phyloP scores from a whole-genome alignment of 441 rosid species.

The Flueggea neowawraea region DNA sequence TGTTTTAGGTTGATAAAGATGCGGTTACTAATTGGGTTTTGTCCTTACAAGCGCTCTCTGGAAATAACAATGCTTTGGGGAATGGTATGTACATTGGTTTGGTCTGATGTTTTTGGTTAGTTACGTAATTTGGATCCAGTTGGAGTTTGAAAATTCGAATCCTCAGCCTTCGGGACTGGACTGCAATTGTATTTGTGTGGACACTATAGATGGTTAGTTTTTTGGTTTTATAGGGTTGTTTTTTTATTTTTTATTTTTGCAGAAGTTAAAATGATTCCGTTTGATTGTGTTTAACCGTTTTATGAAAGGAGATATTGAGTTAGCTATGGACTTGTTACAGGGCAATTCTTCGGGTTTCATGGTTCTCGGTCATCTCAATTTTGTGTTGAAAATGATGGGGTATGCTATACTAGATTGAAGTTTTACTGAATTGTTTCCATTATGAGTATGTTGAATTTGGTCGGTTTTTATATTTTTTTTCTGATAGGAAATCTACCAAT shows the following conservation, averaged over 20 bases:
- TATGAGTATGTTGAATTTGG: not conserved
- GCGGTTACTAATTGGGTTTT: slow-evolving; percentile 73
- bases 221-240: no score
- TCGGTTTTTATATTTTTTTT: no score
- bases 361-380: slow-evolving; percentile 88
- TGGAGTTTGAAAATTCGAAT: no score
- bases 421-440: slow-evolving; percentile 1
- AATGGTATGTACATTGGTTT: slow-evolving; percentile 38
- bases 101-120: not conserved
- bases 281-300: no score
- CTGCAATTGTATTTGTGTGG: no score
- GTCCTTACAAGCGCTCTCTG: slow-evolving; percentile 69
- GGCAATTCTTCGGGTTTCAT: slow-evolving; percentile 76
- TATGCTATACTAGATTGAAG: slow-evolving; percentile 24
- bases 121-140: no score
- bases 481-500: no score
- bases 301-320: not conserved
- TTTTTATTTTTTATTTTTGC: no score
- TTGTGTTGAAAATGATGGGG: slow-evolving; percentile 51
- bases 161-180: no score
- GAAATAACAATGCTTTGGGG: slow-evolving; percentile 32
- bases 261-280: no score
- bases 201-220: no score
- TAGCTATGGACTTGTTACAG: slow-evolving; percentile 30
- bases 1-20: slow-evolving; percentile 65